Base-by-base conservation (phyloP, 257 asterid species). In the Solanum sitiens region DNA sequence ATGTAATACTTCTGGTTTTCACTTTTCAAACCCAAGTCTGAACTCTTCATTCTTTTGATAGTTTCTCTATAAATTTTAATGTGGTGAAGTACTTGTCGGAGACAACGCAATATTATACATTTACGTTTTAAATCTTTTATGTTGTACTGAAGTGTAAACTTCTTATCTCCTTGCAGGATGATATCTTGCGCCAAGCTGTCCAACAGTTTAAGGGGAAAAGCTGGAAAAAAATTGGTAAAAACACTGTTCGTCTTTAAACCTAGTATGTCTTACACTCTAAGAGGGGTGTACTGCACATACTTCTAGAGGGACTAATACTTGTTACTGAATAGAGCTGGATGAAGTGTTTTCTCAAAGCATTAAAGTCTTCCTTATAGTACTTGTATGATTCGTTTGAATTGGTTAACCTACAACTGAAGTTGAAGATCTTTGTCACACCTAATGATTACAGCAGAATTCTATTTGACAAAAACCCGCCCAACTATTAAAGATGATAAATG, bases 151-250 rank as follows among this genome's bases (percentile, higher is more conserved):
- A 85, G 83, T 35, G 79, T 76, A 45, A 50, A 56, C 63, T 72
- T 59, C 86, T 87, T 91, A 74, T 30, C 30, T 33, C 35, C 89
- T 53, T 86, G 40, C 94, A 92, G 91, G 92, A 97, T 89, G 98
- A 95, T 87, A 91, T 93, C 88, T 92, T 97, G 91, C 92, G 94
- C 65, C 91, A 90, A 90, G 98, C 98, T 89, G 99, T 97, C 86
- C 96, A 95, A 35, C 98, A 94, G 63, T 97, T 92, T 87, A 95
- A 95, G 80, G 99, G 98, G 53, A 97, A 97, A 87, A 97, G 95
- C 90, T 97, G 99, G 99, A 97, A 95, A 88, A 95, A 95, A 93
- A 96, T 96, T 91, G 99, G 99, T 90, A 89, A 82, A 82, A 50
- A 53, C 7, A 6, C 20, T 53, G 70, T 82, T 50, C 71, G 20